These are phyloP conservation scores for Hypoxylon perforatum DNA, from an alignment of 495 filamentous ascomycete species.

Conservation along the genomic window DNA sequence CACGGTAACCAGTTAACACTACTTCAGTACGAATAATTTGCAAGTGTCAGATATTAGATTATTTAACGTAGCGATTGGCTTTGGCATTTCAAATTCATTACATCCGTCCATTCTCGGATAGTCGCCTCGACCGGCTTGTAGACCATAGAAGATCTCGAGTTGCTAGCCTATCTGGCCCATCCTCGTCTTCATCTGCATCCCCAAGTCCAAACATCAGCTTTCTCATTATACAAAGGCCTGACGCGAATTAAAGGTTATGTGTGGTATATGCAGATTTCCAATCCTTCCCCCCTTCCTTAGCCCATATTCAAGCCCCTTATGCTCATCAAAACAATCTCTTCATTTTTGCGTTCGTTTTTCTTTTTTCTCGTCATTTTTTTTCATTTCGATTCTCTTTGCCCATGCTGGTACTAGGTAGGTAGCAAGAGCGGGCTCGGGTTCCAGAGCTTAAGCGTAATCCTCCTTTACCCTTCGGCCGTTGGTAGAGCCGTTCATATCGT, in stretches of 20 bases:
- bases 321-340: background rate
- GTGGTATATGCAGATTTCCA: background rate
- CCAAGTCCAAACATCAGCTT: background rate
- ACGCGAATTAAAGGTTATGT: background rate
- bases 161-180: background rate
- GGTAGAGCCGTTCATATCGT: conserved; percentile 63
- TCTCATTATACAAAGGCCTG: background rate
- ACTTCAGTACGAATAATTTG: too few species aligned
- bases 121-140: background rate
- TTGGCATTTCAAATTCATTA: conserved; percentile 1
- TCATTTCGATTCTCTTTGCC: background rate
- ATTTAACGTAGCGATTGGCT: conserved; percentile 4
- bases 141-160: background rate
- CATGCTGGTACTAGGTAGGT: background rate
- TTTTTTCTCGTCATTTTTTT: background rate
- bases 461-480: conserved; percentile 67
- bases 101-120: background rate
- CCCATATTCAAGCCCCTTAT: background rate
- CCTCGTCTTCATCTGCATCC: background rate
- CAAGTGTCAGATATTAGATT: background rate
- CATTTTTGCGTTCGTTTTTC: background rate
- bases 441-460: conserved; percentile 64
- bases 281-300: background rate
- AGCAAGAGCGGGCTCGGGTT: too few species aligned
- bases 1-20: too few species aligned